These are phyloP conservation scores for Neurospora africana DNA, from an alignment of 495 filamentous ascomycete genomes.

Conservation along the genomic window DNA sequence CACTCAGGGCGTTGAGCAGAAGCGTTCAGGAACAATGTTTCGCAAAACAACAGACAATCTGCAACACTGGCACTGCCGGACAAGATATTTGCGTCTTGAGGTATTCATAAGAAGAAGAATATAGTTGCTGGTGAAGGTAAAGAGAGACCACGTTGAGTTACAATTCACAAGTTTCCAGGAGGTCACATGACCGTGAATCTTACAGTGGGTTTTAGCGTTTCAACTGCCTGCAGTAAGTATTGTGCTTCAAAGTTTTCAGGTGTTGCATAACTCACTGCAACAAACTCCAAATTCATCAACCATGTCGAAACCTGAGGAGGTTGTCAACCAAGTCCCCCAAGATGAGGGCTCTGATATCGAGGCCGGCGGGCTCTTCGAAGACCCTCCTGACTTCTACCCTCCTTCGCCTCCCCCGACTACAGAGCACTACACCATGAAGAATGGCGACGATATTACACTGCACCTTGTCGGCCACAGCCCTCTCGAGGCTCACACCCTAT, in stretches of 20 bases:
- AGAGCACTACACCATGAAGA: constrained; percentile 44
- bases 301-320: neutral
- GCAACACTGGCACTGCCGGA: neutral
- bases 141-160: neutral
- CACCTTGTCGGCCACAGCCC: constrained; percentile 84
- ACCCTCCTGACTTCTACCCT: constrained; percentile 67
- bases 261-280: neutral
- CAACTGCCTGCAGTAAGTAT: neutral
- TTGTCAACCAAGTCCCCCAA: neutral
- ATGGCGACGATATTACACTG: constrained; percentile 53
- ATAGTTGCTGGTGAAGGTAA: neutral
- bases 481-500: constrained; percentile 83
- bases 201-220: neutral
- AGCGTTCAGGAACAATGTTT: neutral
- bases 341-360: constrained; percentile 1
- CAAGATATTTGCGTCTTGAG: neutral
- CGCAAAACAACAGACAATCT: neutral
- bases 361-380: constrained; percentile 52
- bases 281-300: neutral
- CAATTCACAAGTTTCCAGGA: neutral
- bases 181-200: neutral
- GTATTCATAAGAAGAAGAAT: neutral
- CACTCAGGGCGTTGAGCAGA: neutral
- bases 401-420: constrained; percentile 59
- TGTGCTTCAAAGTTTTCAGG: neutral